Percentiles rank a stretch among this genome's conserved stretches.
These are phyloP conservation scores for Schoenoplectus triqueter DNA, from an alignment of 202 grass and related monocot species.

Conservation along the genomic window DNA sequence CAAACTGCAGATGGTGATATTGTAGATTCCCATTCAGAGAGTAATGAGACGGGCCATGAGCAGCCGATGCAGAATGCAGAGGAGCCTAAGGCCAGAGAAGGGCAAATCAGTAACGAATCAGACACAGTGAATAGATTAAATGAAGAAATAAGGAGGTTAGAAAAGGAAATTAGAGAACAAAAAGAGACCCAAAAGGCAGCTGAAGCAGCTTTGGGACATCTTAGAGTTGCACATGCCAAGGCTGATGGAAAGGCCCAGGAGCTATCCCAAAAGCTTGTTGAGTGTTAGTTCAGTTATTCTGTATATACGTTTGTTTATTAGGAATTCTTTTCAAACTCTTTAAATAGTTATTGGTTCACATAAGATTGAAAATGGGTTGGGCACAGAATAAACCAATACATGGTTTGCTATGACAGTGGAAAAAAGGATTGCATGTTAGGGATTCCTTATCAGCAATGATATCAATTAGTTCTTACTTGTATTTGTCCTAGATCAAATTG, in stretches of 20 bases:
- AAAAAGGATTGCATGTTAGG: neutral
- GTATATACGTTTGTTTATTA: conserved; percentile 16
- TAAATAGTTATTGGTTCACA: neutral
- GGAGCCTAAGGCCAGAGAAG: conserved; percentile 19
- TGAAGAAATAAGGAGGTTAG: conserved; percentile 67
- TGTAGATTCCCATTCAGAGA: conserved; percentile 34
- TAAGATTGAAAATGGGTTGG: neutral
- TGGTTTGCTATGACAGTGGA: neutral
- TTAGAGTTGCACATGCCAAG: conserved; percentile 68
- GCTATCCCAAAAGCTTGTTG: conserved; percentile 67
- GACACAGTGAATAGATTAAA: conserved; percentile 55
- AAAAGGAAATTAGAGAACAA: conserved; percentile 63
- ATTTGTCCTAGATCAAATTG: conserved; percentile 17
- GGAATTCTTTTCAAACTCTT: neutral
- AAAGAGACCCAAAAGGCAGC: conserved; percentile 75
- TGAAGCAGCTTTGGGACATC: conserved; percentile 78
- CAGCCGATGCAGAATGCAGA: conserved; percentile 49
- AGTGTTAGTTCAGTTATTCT: conserved; percentile 60
- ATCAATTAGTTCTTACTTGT: neutral
- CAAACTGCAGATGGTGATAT: conserved; percentile 26
- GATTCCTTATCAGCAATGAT: conserved; percentile 2
- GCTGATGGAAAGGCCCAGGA: conserved; percentile 83
- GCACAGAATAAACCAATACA: neutral
- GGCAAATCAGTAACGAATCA: conserved; percentile 27
- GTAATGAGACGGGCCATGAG: conserved; percentile 39